phyloP scores from a whole-genome alignment of 768 basidiomycete species.

The Agrocybe praecox region DNA sequence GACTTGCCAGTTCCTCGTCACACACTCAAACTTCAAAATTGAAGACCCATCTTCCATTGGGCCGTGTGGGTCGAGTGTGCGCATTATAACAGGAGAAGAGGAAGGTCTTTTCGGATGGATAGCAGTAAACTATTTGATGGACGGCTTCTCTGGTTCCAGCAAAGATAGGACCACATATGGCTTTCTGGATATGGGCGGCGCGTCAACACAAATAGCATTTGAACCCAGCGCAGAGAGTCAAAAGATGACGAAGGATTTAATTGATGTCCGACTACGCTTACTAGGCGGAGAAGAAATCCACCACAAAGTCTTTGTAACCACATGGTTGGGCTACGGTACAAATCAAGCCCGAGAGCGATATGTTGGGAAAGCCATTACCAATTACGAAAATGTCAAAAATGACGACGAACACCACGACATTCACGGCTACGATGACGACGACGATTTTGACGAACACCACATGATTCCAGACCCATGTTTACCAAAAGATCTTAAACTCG shows the following conservation, averaged over 20 bases:
- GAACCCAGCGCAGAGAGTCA: slow-evolving; percentile 73
- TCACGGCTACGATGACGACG: slow-evolving; percentile 12
- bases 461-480: slow-evolving; percentile 87
- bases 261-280: slow-evolving; percentile 80
- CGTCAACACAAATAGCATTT: slow-evolving; percentile 98
- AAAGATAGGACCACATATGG: slow-evolving; percentile 85
- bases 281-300: slow-evolving; percentile 84
- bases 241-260: slow-evolving; percentile 61
- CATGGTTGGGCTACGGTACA: slow-evolving; percentile 98
- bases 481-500: slow-evolving; percentile 69
- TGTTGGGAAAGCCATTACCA: slow-evolving; percentile 64
- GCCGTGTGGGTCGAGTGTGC: slow-evolving; percentile 90
- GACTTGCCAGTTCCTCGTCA: slow-evolving; percentile 75
- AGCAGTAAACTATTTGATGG: slow-evolving; percentile 98
- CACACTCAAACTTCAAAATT: slow-evolving; percentile 79
- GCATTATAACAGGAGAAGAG: slow-evolving; percentile 97
- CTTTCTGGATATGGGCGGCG: slow-evolving; percentile 99
- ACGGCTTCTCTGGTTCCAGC: slow-evolving; percentile 73
- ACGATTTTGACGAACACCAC: slow-evolving; percentile 29
- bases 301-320: slow-evolving; percentile 96
- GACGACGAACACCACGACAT: slow-evolving; percentile 8
- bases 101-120: slow-evolving; percentile 99
- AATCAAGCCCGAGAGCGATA: slow-evolving; percentile 97
- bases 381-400: slow-evolving; percentile 47
- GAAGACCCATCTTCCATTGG: slow-evolving; percentile 65